A percentile compares a stretch with the other conserved stretches of the same genome.
These are phyloP conservation scores for Sporothrix humicola DNA, from an alignment of 2,329 filamentous ascomycete species.

Conservation along the genomic window DNA sequence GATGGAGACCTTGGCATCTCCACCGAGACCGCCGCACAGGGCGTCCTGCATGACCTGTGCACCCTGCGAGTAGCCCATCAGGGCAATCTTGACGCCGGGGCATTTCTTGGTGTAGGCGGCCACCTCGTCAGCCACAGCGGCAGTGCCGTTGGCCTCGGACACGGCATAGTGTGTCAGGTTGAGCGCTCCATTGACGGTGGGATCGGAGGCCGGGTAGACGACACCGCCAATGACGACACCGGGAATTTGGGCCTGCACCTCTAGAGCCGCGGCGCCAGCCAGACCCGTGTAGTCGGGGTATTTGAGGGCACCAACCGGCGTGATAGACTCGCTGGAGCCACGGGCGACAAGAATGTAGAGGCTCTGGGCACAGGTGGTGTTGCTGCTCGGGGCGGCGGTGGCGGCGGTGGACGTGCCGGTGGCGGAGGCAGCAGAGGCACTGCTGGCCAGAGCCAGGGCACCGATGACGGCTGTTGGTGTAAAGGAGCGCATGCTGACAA, in stretches of 20 bases:
- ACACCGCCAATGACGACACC: slow-evolving; percentile 13
- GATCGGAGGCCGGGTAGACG: background rate
- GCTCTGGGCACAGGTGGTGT: slow-evolving; percentile 20
- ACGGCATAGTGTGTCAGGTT: background rate
- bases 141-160: slow-evolving; percentile 4
- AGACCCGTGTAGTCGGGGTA: slow-evolving; percentile 17
- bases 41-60: slow-evolving; percentile 22
- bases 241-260: background rate
- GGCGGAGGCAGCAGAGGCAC: background rate
- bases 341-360: background rate
- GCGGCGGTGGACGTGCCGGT: too few relatives aligned
- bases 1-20: background rate
- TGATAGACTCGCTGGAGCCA: background rate
- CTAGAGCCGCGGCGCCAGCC: background rate
- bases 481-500: background rate
- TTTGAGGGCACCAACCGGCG: background rate
- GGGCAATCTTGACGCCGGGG: slow-evolving; percentile 20
- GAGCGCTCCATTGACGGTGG: too few relatives aligned
- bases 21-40: slow-evolving; percentile 13
- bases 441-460: background rate
- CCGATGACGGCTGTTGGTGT: background rate
- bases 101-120: slow-evolving; percentile 16
- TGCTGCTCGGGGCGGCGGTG: background rate
- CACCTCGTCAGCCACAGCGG: background rate
- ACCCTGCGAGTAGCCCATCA: slow-evolving; percentile 26